Evolutionary conservation across 1,284 basidiomycete genomes (phyloP), one percentile per base, ranked within the genome.

Genomic region (Leccinum huronense): DNA sequence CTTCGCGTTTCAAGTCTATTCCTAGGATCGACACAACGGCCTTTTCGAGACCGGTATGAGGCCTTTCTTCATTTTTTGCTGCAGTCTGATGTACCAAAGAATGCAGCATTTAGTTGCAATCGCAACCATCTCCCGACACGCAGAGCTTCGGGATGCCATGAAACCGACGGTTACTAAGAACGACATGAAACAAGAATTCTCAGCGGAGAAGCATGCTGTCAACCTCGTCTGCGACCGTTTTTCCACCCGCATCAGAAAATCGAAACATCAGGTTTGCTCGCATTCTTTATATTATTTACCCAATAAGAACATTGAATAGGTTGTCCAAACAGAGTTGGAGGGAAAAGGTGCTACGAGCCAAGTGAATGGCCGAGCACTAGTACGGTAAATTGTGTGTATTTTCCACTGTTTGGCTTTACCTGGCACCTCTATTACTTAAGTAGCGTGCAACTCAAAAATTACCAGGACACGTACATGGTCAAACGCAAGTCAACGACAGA

Each of bases 111-210:
- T 83, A 27, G 19, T 16, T 14, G 70, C 72, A 1, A 40, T 85
- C 2, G 71, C 79, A 2, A 80, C 77, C 60, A 73, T 81, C 58
- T 74, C 77, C 45, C 77, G 81, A 40, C 77, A 81, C 34, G 76
- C 76, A 11, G 74, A 80, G 16, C 77, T 75, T 7, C 71, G 81
- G 3, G 72, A 77, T 5, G 68, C 71, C 0, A 63, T 79, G 63
- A 82, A 83, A 60, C 79, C 84, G 0, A 70, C 68, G 1, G 38
- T 57, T 1, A 71, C 76, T 11, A 75, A 72, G 54, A 84, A 87
- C 63, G 84, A 86, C 10, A 78, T 85, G 54, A 66, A 55, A 13
- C 66, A 57, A 16, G 42, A 66, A 6, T 77, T 72, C 62, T 71
- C 57, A 5, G 33, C 34, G 56, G 72, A 72, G 63, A 67, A 72